A percentile compares a stretch with the other conserved stretches of the same genome.
Conservation (phyloP, 2,329 filamentous ascomycete species). For the Diplodia scrobiculata region DNA sequence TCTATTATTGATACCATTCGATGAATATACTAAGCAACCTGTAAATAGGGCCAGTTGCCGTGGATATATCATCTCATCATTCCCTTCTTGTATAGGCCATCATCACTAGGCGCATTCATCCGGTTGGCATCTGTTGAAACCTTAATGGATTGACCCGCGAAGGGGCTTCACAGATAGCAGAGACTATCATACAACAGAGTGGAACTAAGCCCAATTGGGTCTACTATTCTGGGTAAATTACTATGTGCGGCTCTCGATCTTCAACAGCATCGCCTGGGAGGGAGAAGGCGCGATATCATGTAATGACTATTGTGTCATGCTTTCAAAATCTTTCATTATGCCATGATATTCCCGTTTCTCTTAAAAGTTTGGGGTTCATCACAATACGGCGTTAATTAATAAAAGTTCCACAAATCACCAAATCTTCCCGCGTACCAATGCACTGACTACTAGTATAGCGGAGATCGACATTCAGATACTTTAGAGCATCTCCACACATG, state of each 20-base stretch:
- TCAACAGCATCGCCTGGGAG: background rate
- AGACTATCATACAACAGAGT: too few relatives aligned
- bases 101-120: background rate
- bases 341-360: background rate
- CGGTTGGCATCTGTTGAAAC: background rate
- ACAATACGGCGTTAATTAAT: background rate
- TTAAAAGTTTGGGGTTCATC: background rate
- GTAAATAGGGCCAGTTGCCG: background rate
- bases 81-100: conserved; percentile 1
- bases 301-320: conserved; percentile 12
- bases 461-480: background rate
- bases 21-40: background rate
- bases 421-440: background rate
- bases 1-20: background rate
- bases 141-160: too few relatives aligned
- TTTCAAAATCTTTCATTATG: background rate
- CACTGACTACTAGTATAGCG: background rate
- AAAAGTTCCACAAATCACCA: background rate
- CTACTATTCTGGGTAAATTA: too few relatives aligned
- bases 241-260: too few relatives aligned
- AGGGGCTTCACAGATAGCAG: too few relatives aligned
- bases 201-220: too few relatives aligned
- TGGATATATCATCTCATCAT: background rate
- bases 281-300: background rate
- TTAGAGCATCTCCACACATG: background rate